A percentile compares a stretch with the other conserved stretches of the same genome.
Evolutionary conservation across 495 filamentous ascomycete species (phyloP).

Genomic region (Xylaria castorea): DNA sequence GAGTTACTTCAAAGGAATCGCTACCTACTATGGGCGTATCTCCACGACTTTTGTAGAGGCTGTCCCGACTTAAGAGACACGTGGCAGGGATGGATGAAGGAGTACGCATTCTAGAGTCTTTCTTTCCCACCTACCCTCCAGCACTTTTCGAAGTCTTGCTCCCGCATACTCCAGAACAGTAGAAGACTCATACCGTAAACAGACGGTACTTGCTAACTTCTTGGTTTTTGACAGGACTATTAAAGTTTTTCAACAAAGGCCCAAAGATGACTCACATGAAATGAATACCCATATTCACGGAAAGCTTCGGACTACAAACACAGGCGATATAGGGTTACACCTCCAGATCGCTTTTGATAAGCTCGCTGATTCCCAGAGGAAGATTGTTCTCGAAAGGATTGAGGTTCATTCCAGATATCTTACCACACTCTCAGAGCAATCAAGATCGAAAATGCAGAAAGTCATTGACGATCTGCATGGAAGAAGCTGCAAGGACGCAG

Average conservation of each 20-base stretch:
- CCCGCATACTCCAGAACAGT: background rate
- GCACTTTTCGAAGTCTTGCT: background rate
- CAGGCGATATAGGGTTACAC: constrained; percentile 51
- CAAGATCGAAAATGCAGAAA: constrained; percentile 53
- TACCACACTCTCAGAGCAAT: constrained; percentile 51
- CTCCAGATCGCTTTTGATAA: constrained; percentile 54
- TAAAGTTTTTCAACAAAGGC: constrained; percentile 3
- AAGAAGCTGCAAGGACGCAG: constrained; percentile 23
- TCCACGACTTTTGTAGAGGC: constrained; percentile 67
- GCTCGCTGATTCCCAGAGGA: constrained; percentile 48
- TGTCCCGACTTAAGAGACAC: constrained; percentile 62
- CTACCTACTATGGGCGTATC: constrained; percentile 62
- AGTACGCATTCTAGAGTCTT: constrained; percentile 19
- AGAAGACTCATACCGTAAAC: background rate
- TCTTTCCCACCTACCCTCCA: background rate
- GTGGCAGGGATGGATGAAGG: constrained; percentile 56
- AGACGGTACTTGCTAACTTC: constrained; percentile 1
- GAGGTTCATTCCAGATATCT: constrained; percentile 64
- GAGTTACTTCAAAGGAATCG: constrained; percentile 61
- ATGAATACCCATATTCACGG: background rate
- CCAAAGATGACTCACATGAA: background rate
- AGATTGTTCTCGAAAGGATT: constrained; percentile 47
- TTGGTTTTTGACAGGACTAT: constrained; percentile 14
- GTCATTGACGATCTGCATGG: constrained; percentile 46
- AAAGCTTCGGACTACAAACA: constrained; percentile 27